These are phyloP conservation scores for Tulasnella calospora DNA, from an alignment of 768 basidiomycete genomes.

Conservation along the genomic window DNA sequence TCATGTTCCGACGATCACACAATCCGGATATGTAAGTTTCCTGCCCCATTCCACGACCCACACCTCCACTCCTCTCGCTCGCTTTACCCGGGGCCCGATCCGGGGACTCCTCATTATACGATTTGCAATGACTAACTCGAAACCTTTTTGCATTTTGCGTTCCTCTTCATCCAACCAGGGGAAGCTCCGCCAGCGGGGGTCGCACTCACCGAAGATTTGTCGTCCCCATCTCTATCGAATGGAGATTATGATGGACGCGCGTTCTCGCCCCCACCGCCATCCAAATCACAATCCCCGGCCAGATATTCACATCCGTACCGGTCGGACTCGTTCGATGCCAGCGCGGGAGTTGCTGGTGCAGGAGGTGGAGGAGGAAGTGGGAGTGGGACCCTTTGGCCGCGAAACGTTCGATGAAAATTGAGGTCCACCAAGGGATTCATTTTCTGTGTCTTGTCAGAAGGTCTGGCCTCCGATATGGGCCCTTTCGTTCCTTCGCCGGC, in stretches of 20 bases:
- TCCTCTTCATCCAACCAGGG: neutral
- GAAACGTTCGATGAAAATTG: slow-evolving; percentile 8
- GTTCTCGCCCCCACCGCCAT: neutral
- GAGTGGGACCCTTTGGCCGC: slow-evolving; percentile 1
- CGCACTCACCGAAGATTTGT: neutral
- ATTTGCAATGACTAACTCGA: slow-evolving; percentile 11
- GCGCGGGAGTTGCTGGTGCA: neutral
- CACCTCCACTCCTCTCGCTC: neutral
- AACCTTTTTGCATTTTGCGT: neutral
- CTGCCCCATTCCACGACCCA: neutral
- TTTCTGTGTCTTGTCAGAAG: neutral
- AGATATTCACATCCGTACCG: slow-evolving; percentile 4
- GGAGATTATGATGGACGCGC: neutral
- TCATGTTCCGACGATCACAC: slow-evolving; percentile 91
- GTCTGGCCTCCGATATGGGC: neutral
- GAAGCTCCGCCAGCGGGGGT: neutral
- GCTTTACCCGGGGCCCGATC: neutral
- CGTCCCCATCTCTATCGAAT: neutral
- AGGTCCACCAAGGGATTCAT: neutral
- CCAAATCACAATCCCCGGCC: neutral
- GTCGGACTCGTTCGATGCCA: slow-evolving; percentile 4
- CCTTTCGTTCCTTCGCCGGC: neutral
- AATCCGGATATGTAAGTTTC: slow-evolving; percentile 78
- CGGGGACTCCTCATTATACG: neutral
- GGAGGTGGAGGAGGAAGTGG: neutral